phyloP scores from a whole-genome alignment of 176 grass and related monocot species.

The Carex kokanica region DNA sequence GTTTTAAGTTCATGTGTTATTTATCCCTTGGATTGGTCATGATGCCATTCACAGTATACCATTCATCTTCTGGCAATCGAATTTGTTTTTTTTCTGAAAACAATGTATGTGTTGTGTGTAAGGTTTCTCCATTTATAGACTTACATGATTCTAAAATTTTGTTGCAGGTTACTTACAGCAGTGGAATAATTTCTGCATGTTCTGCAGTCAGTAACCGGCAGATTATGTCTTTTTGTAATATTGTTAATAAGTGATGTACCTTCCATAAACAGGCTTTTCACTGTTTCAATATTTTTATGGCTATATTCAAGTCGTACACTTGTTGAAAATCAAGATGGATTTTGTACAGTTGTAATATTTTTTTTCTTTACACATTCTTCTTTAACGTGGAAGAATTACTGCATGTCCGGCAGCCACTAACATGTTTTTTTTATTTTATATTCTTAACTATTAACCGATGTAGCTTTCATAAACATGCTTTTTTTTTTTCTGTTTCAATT shows the following conservation, averaged over 20 bases:
- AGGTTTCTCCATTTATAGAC: background rate
- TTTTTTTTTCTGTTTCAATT: background rate
- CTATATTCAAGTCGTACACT: background rate
- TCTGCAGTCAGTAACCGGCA: background rate
- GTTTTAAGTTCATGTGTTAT: background rate
- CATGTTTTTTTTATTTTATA: background rate
- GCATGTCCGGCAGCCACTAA: background rate
- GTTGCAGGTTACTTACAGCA: background rate
- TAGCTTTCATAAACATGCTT: background rate
- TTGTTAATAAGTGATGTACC: constrained; percentile 11
- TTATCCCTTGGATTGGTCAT: background rate
- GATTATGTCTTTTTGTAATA: constrained; percentile 5
- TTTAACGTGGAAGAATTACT: background rate
- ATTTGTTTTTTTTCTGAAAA: background rate
- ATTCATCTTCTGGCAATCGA: background rate
- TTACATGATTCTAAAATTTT: constrained; percentile 1
- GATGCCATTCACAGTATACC: background rate
- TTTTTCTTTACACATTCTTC: background rate
- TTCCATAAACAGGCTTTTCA: background rate
- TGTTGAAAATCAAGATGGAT: background rate
- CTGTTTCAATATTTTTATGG: background rate
- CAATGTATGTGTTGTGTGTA: background rate
- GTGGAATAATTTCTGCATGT: constrained; percentile 6
- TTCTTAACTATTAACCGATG: background rate
- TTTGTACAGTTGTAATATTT: background rate